phyloP scores from a whole-genome alignment of 352 stramenopile genomes.

The Pythium pyrilobum region DNA sequence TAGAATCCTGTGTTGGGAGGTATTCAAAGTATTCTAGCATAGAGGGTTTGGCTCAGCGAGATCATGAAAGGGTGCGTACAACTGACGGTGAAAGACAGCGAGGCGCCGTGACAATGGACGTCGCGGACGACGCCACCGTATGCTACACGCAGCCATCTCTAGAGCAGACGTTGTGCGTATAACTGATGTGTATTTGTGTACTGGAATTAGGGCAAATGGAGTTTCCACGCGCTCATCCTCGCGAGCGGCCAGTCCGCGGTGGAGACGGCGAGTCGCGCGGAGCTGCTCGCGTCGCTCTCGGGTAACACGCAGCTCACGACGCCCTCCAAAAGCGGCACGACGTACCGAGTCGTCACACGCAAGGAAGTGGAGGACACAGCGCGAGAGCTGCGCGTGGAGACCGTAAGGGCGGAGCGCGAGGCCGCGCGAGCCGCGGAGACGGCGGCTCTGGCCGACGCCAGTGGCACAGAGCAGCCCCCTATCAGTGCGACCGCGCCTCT shows the following conservation, averaged over 20 bases:
- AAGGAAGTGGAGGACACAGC: constrained; percentile 28
- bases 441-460: background rate
- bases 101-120: background rate
- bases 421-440: background rate
- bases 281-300: constrained; percentile 25
- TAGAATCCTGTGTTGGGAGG: no score
- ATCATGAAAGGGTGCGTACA: no score
- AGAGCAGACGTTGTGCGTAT: no score
- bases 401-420: background rate
- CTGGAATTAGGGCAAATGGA: constrained; percentile 20
- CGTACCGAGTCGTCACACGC: constrained; percentile 42
- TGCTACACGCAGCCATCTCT: background rate
- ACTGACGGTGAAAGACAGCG: background rate
- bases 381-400: constrained; percentile 12
- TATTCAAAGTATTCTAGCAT: no score
- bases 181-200: no score
- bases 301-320: constrained; percentile 18
- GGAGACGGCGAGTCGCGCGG: constrained; percentile 23
- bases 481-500: background rate
- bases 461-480: no score
- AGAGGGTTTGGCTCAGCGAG: no score
- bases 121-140: background rate
- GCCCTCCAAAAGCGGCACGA: constrained; percentile 25
- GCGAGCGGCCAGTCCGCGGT: constrained; percentile 30
- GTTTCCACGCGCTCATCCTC: constrained; percentile 47